Conservation (phyloP, 345 rosid genomes). For the Murraya koenigii region DNA sequence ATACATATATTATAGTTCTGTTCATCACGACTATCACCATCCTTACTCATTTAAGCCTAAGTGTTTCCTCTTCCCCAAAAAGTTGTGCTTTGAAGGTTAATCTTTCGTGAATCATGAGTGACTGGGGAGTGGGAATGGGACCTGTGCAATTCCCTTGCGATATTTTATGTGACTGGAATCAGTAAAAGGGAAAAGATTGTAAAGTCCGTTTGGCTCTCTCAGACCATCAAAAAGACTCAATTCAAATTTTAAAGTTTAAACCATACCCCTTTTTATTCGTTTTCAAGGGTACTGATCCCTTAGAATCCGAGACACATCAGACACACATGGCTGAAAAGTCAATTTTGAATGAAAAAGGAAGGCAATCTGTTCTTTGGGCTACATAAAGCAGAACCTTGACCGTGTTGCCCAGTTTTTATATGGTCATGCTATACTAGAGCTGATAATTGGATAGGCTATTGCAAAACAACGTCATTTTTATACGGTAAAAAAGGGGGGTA, state of each 20-base stretch:
- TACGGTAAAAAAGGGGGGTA: no score
- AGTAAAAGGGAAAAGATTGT: not conserved
- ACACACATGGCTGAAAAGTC: slow-evolving; percentile 18
- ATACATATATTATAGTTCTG: not conserved
- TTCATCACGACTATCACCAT: slow-evolving; percentile 16
- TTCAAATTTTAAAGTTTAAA: slow-evolving; percentile 19
- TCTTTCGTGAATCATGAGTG: not conserved
- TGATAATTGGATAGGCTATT: no score
- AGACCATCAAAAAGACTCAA: slow-evolving; percentile 10
- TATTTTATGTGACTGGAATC: slow-evolving; percentile 1
- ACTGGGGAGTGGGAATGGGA: slow-evolving; percentile 7
- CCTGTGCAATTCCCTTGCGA: slow-evolving; percentile 12
- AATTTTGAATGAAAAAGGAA: slow-evolving; percentile 5
- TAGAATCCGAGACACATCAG: slow-evolving; percentile 29
- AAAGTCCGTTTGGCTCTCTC: slow-evolving; percentile 27
- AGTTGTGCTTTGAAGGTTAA: slow-evolving; percentile 1
- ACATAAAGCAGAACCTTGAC: not conserved
- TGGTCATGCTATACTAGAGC: not conserved
- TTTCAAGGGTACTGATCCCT: slow-evolving; percentile 24
- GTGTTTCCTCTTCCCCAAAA: slow-evolving; percentile 13
- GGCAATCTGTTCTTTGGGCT: slow-evolving; percentile 3
- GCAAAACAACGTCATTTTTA: no score
- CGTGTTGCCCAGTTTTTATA: not conserved
- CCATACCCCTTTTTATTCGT: slow-evolving; percentile 6
- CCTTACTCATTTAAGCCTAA: slow-evolving; percentile 20